These are phyloP conservation scores for Tirmania nivea DNA, from an alignment of 495 filamentous ascomycete genomes.

Conservation along the genomic window DNA sequence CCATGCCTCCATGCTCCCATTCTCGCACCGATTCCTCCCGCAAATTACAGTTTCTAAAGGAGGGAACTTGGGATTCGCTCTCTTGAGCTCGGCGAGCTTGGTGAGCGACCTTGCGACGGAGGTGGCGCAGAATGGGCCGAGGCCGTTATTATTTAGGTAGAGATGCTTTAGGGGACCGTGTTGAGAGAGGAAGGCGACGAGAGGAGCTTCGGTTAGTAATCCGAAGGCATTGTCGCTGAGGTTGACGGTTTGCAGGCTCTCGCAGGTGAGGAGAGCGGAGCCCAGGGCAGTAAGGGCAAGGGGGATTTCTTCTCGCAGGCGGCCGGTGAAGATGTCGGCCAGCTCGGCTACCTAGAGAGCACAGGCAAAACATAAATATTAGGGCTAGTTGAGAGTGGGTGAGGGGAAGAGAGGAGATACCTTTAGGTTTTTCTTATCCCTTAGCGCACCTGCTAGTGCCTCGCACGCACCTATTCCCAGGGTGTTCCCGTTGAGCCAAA, in stretches of 20 bases:
- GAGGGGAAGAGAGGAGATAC: conserved; percentile 20
- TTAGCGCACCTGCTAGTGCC: conserved; percentile 55
- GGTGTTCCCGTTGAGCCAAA: conserved; percentile 72
- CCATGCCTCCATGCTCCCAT: conserved; percentile 89
- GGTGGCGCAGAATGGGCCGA: conserved; percentile 73
- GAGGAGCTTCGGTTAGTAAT: conserved; percentile 64
- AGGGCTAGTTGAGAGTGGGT: conserved; percentile 1
- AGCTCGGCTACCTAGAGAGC: conserved; percentile 50
- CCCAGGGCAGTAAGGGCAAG: conserved; percentile 68
- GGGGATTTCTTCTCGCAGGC: conserved; percentile 83
- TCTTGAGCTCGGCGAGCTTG: conserved; percentile 49
- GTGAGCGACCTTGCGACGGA: conserved; percentile 59
- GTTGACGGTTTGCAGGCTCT: conserved; percentile 72
- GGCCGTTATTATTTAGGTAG: conserved; percentile 94
- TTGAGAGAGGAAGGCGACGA: conserved; percentile 63
- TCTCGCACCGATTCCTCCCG: conserved; percentile 86
- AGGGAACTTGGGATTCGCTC: conserved; percentile 56
- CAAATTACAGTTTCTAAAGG: conserved; percentile 84
- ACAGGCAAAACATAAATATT: neutral
- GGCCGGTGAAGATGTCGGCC: conserved; percentile 91
- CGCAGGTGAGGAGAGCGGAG: conserved; percentile 60
- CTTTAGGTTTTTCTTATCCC: conserved; percentile 56
- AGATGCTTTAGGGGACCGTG: conserved; percentile 79
- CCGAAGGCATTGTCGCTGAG: conserved; percentile 97
- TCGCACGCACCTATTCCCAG: conserved; percentile 71